Conservation (phyloP, 176 grass and related monocot genomes). For the Bolboschoenus planiculmis region DNA sequence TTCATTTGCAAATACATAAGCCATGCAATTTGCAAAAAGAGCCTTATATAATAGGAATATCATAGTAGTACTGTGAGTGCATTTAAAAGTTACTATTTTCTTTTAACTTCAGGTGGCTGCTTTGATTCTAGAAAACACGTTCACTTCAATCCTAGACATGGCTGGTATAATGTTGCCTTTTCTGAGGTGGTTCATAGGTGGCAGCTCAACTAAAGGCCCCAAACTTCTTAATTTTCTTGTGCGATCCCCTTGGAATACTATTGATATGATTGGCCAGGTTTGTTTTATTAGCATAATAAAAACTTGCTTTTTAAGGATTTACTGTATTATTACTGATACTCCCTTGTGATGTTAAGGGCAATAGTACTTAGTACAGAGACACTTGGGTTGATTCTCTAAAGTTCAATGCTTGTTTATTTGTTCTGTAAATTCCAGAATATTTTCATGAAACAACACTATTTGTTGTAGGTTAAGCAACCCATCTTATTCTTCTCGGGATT, state of each 20-base stretch:
- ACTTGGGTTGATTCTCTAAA: conserved; percentile 8
- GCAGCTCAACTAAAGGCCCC: conserved; percentile 68
- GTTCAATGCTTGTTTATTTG: neutral
- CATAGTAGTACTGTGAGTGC: neutral
- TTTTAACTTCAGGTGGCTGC: conserved; percentile 60
- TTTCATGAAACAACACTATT: neutral
- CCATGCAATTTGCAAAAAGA: neutral
- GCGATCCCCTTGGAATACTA: conserved; percentile 92
- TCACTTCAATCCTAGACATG: conserved; percentile 98
- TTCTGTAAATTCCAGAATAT: conserved; percentile 3
- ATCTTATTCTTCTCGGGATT: conserved; percentile 95
- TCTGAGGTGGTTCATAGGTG: conserved; percentile 90
- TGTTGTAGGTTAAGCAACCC: conserved; percentile 66
- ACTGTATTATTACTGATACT: neutral
- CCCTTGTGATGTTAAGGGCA: neutral
- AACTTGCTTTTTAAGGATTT: neutral
- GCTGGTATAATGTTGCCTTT: conserved; percentile 93
- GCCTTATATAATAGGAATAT: neutral
- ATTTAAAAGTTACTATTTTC: conserved; percentile 1
- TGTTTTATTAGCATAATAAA: conserved; percentile 10
- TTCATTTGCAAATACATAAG: neutral
- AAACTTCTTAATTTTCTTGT: conserved; percentile 91
- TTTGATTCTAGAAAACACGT: conserved; percentile 95
- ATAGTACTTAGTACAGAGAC: neutral
- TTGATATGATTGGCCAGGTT: conserved; percentile 75